Evolutionary conservation across 345 rosid genomes (phyloP).

Genomic region (thale cress (Arabidopsis thaliana)): DNA sequence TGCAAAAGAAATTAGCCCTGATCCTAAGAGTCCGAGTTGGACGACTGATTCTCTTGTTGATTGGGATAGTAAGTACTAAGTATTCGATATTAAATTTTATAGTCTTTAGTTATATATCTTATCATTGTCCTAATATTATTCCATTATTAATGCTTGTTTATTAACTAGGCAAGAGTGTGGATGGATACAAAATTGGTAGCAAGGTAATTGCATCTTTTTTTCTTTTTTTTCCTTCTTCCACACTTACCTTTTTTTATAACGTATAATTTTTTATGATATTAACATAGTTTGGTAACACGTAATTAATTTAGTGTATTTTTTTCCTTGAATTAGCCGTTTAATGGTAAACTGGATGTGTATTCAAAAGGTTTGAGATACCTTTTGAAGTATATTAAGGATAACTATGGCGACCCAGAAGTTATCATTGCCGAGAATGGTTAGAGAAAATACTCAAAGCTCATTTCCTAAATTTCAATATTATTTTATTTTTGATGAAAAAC

Average conservation of each 20-base stretch:
- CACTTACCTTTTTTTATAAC: background rate
- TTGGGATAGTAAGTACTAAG: constrained; percentile 52
- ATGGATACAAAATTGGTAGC: constrained; percentile 40
- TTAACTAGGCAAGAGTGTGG: constrained; percentile 32
- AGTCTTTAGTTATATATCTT: background rate
- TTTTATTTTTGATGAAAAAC: no score
- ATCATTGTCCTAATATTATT: background rate
- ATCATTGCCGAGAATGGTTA: constrained; percentile 61
- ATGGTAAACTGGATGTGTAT: constrained; percentile 40
- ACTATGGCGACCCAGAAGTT: constrained; percentile 49
- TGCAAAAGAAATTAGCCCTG: constrained; percentile 3
- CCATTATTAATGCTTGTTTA: background rate
- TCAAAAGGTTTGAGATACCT: constrained; percentile 45
- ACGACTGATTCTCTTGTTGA: constrained; percentile 45
- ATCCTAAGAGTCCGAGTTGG: constrained; percentile 43
- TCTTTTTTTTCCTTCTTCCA: background rate
- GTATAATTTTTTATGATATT: background rate
- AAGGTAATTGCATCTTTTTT: constrained; percentile 20
- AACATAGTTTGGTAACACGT: background rate
- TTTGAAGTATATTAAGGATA: constrained; percentile 48
- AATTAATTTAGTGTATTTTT: background rate
- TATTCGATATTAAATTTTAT: background rate
- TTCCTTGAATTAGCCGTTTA: constrained; percentile 20
- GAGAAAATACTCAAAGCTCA: background rate
- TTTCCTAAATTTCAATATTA: background rate